Evolutionary conservation across 2,329 filamentous ascomycete genomes (phyloP).

Genomic region (Juglanconis sp.): DNA sequence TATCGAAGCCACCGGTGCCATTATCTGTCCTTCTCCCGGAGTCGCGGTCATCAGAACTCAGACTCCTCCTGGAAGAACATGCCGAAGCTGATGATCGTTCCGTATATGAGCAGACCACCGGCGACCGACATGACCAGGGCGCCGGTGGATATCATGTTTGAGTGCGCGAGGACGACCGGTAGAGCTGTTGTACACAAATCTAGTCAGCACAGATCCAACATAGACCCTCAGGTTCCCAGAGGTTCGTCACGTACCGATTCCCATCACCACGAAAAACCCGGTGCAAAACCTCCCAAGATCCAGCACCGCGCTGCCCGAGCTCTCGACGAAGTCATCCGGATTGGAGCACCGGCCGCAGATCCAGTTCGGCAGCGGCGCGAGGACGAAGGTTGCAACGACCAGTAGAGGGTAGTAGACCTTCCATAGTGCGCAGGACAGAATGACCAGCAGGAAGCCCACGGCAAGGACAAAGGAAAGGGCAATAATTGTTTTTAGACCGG

Average conservation of each 20-base stretch:
- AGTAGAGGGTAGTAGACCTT: constrained; percentile 92
- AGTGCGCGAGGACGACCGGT: constrained; percentile 83
- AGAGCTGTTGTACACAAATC: constrained; percentile 58
- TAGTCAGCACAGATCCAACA: background rate
- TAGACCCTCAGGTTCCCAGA: background rate
- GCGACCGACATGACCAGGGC: constrained; percentile 95
- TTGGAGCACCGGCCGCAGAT: constrained; percentile 85
- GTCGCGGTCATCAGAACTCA: constrained; percentile 66
- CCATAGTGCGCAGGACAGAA: constrained; percentile 94
- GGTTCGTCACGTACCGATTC: constrained; percentile 69
- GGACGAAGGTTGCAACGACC: constrained; percentile 90
- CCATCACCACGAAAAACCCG: constrained; percentile 95
- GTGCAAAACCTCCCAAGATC: constrained; percentile 94
- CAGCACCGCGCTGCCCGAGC: constrained; percentile 76
- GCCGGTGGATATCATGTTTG: constrained; percentile 73
- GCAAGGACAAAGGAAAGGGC: constrained; percentile 97
- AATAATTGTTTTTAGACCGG: constrained; percentile 98
- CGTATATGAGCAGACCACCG: constrained; percentile 91
- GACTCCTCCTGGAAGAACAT: constrained; percentile 99
- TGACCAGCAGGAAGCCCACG: constrained; percentile 97
- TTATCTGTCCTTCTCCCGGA: background rate
- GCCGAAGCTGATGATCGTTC: constrained; percentile 95
- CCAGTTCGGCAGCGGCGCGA: constrained; percentile 96
- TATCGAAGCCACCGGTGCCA: background rate
- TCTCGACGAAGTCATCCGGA: constrained; percentile 92